phyloP scores from a whole-genome alignment of 2,329 filamentous ascomycete genomes.

The Elsinoe arachidis region DNA sequence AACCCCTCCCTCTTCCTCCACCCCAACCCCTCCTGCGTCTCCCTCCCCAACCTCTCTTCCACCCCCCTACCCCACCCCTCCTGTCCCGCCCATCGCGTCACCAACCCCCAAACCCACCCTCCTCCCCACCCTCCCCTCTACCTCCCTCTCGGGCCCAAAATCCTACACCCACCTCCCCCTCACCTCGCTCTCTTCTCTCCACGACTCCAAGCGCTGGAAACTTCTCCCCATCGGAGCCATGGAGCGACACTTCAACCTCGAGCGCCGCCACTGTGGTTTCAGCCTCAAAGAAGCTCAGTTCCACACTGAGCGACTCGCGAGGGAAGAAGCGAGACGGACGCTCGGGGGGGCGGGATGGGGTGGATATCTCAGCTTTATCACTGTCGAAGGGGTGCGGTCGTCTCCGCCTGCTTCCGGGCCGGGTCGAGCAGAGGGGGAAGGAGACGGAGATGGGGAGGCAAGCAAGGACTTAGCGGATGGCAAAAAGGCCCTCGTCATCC shows the following conservation, averaged over 20 bases:
- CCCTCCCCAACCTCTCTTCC: not conserved
- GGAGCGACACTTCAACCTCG: not conserved
- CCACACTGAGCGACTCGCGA: not conserved
- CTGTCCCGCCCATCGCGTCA: not conserved
- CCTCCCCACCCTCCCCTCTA: not conserved
- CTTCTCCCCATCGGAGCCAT: not conserved
- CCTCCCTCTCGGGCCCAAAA: not conserved
- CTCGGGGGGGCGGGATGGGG: not conserved
- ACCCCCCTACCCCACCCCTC: not conserved
- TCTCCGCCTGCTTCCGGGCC: too few relatives aligned
- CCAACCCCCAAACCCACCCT: not conserved
- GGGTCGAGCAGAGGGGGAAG: not conserved
- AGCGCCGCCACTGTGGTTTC: not conserved
- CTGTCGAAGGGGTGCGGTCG: not conserved
- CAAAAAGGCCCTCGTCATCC: not conserved
- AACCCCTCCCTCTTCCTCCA: not conserved
- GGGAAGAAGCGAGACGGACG: not conserved
- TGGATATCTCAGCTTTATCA: not conserved
- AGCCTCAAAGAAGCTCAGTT: not conserved
- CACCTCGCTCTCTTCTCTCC: not conserved
- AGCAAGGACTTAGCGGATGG: not conserved
- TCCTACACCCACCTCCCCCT: constrained; percentile 1
- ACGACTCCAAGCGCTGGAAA: not conserved
- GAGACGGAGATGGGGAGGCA: not conserved
- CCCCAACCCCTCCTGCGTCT: too few relatives aligned